Evolutionary conservation across 768 basidiomycete species (phyloP), one percentile per base, ranked within the genome.

Genomic region (Myochromella boudieri): DNA sequence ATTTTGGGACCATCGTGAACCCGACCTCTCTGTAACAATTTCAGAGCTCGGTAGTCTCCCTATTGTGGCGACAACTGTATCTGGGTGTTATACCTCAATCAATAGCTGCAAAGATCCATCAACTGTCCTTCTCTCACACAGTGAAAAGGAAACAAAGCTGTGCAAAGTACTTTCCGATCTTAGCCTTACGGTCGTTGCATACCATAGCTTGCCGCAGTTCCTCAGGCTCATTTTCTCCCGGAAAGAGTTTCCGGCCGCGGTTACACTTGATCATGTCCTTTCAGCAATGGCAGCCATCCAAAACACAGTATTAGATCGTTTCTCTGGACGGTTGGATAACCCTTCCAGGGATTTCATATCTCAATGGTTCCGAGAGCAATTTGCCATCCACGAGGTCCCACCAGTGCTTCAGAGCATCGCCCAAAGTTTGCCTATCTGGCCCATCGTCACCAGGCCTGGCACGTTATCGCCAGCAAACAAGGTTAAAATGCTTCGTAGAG

Each of bases 41-140:
- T 24, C 42, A 1, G 54, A 62, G 4, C 58, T 68, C 9, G 41
- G 46, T 2, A 34, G 42, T 6, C 69, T 67, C 44, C 68, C 69
- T 1, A 54, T 75, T 11, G 66, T 75, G 0, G 66, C 63, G 8
- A 69, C 68, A 3, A 52, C 47, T 24, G 49, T 25, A 4, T 29
- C 45, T 1, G 55, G 57, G 8, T 37, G 49, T 6, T 72, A 66
- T 26, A 60, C 66, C n/a, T 71, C 70, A 3, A 44, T 72, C 11
- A 27, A 49, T 2, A 53, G 63, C 28, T 68, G 68, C 42, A 57
- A 42, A 39, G 48, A 60, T 8, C 54, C 47, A 1, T 48, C 51
- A 0, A 62, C 60, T 6, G 49, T 71, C n/a, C 31, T 72, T 10
- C 38, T 59, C 11, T 38, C 49, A 39, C 39, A 53, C 39, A 39